Conservation (phyloP, 2,329 filamentous ascomycete species). For the Dothiorella sarmentorum region DNA sequence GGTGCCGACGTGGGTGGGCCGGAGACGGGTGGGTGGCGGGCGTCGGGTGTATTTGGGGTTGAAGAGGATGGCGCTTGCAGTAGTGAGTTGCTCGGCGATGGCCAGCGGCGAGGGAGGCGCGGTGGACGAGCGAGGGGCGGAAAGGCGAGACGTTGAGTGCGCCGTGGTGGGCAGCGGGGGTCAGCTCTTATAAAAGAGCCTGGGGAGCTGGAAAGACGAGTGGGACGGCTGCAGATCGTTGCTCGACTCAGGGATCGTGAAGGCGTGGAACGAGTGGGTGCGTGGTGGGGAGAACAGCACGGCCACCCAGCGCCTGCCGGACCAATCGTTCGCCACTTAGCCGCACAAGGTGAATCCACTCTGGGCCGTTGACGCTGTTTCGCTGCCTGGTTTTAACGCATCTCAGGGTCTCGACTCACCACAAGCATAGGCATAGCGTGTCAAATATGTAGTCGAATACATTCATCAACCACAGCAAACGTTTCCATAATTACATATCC, state of each 20-base stretch:
- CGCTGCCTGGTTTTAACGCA: neutral
- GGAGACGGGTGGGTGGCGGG: slow-evolving; percentile 44
- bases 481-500: neutral
- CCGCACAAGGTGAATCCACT: slow-evolving; percentile 1
- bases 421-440: neutral
- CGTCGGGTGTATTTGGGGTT: slow-evolving; percentile 46
- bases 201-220: neutral
- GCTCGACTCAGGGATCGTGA: slow-evolving; percentile 12
- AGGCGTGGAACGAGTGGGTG: slow-evolving; percentile 6
- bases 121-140: slow-evolving; percentile 24
- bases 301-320: slow-evolving; percentile 5
- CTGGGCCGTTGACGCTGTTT: neutral
- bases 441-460: neutral
- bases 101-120: slow-evolving; percentile 34
- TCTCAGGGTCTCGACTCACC: neutral
- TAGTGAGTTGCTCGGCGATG: slow-evolving; percentile 47
- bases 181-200: slow-evolving; percentile 12
- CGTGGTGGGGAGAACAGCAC: slow-evolving; percentile 17
- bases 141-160: slow-evolving; percentile 19
- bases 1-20: slow-evolving; percentile 49
- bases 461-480: neutral
- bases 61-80: slow-evolving; percentile 50
- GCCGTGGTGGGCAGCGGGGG: slow-evolving; percentile 19
- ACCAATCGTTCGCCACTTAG: slow-evolving; percentile 9
- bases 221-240: slow-evolving; percentile 14